Conservation (phyloP, 2,329 filamentous ascomycete genomes). For the Cephalotrichum gorgonifer region DNA sequence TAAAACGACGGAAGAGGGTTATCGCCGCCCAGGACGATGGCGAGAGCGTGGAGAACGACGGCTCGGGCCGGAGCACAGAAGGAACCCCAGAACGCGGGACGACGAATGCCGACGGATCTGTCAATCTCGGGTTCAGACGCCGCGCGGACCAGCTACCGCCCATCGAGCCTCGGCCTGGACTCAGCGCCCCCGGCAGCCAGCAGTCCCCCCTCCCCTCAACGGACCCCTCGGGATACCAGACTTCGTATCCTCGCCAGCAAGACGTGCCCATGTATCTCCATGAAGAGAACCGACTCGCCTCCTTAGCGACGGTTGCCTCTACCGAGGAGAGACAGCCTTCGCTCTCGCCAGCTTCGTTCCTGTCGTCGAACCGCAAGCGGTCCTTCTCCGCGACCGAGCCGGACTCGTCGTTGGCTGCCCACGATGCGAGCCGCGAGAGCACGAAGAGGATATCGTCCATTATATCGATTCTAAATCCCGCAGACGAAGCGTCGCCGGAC, state of each 20-base stretch:
- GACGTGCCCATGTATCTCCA: constrained; percentile 29
- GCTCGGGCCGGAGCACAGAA: constrained; percentile 26
- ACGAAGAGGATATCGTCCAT: constrained; percentile 63
- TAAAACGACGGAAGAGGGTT: constrained; percentile 90
- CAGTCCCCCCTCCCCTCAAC: constrained; percentile 20
- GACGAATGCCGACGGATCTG: constrained; percentile 52
- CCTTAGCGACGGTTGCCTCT: constrained; percentile 35
- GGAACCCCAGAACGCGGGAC: constrained; percentile 39
- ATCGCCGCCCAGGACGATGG: constrained; percentile 55
- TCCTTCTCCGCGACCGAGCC: constrained; percentile 54
- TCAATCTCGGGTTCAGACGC: constrained; percentile 49
- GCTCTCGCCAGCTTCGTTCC: constrained; percentile 49
- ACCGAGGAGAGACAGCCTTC: constrained; percentile 43
- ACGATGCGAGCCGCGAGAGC: constrained; percentile 31
- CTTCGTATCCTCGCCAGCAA: constrained; percentile 27
- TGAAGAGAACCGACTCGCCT: constrained; percentile 49
- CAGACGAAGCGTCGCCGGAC: constrained; percentile 9
- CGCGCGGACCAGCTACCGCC: constrained; percentile 11
- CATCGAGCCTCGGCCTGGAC: constrained; percentile 29
- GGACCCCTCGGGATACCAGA: constrained; percentile 42
- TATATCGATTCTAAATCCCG: constrained; percentile 62
- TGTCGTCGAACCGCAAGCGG: constrained; percentile 49
- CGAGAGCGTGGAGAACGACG: constrained; percentile 37
- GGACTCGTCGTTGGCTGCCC: constrained; percentile 27
- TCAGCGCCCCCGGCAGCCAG: constrained; percentile 26